phyloP scores from a whole-genome alignment of 768 basidiomycete genomes.

The Crucibulum laeve region DNA sequence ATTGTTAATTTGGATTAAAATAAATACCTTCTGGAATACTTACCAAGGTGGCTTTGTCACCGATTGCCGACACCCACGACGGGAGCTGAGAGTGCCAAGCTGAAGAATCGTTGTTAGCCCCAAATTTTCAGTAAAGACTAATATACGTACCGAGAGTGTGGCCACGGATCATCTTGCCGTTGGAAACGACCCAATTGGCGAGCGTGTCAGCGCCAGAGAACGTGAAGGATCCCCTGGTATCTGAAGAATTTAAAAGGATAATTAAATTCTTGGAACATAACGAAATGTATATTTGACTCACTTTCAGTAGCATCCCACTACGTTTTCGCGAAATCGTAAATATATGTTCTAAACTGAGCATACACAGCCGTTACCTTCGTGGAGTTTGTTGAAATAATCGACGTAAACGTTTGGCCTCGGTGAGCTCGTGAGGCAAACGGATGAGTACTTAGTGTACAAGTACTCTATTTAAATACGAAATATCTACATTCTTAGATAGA shows the following conservation, averaged over 20 bases:
- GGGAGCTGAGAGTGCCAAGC: conserved; percentile 36
- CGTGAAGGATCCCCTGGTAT: conserved; percentile 25
- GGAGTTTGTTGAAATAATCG: conserved; percentile 24
- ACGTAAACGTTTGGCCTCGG: too few species aligned
- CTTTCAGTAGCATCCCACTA: conserved; percentile 35
- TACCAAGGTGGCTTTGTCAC: conserved; percentile 25
- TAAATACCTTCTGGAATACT: neutral
- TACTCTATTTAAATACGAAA: too few species aligned
- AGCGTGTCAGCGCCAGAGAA: conserved; percentile 24
- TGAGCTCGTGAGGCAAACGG: neutral
- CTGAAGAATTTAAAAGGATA: conserved; percentile 3
- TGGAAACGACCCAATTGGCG: conserved; percentile 26
- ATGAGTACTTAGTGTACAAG: too few species aligned
- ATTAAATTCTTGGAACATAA: neutral
- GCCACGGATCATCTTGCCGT: conserved; percentile 26
- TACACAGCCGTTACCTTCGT: conserved; percentile 26
- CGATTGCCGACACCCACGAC: conserved; percentile 28
- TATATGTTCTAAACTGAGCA: neutral
- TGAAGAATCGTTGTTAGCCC: neutral
- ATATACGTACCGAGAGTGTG: conserved; percentile 18
- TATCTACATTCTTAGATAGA: neutral
- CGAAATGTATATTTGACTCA: conserved; percentile 3
- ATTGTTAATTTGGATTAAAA: neutral
- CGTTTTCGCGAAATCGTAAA: neutral
- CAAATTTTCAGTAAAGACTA: neutral